Base-by-base conservation (phyloP, 257 asterid genomes). In the Ophiorrhiza pumila region DNA sequence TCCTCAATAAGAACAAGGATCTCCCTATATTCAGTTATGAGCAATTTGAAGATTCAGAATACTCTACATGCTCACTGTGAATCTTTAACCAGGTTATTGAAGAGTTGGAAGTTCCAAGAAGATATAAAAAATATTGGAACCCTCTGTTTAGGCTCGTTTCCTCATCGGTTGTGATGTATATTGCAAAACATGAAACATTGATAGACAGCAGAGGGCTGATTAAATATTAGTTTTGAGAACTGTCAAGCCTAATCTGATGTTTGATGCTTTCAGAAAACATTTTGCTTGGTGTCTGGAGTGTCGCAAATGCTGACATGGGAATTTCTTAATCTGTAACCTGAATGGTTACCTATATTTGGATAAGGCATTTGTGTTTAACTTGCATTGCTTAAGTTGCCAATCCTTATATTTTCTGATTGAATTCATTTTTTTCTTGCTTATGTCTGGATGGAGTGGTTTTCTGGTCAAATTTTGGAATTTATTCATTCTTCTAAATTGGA, bases 361-460 rank as follows among this genome's bases (percentile, higher is more conserved):
- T 4, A 8, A 31, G 29, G 20, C 47, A 13, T 47, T 66, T 47
- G 18, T 7, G 60, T 41, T 34, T 32, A 61, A 60, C 41, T 15
- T 23, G 23, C 46, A 35, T 34, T 61, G 27, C 0, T 41, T 34
- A 12, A 61, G 27, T 61, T 39, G 20, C 46, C 34, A 41, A 27
- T 50, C 20, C 39, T 31, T 0, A 3, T 10, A 13, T 60, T 32
- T 60, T 50, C 56, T 50, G 23, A 13, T 50, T 27, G 4, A 15
- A 20, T 66, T 31, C 18, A 31, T 13, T 10, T 29, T 37, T 49
- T n/a, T 25, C 22, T 29, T 31, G 32, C 20, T 7, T 56, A 42
- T 41, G 13, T 71, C 56, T 58, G 67, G 45, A 41, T 27, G 29
- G n/a, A 42, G 61, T 69, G n/a, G 35, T 65, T 67, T 39, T 41